These are phyloP conservation scores for Hymenoscyphus albidus DNA, from an alignment of 2,329 filamentous ascomycete species.

Conservation along the genomic window DNA sequence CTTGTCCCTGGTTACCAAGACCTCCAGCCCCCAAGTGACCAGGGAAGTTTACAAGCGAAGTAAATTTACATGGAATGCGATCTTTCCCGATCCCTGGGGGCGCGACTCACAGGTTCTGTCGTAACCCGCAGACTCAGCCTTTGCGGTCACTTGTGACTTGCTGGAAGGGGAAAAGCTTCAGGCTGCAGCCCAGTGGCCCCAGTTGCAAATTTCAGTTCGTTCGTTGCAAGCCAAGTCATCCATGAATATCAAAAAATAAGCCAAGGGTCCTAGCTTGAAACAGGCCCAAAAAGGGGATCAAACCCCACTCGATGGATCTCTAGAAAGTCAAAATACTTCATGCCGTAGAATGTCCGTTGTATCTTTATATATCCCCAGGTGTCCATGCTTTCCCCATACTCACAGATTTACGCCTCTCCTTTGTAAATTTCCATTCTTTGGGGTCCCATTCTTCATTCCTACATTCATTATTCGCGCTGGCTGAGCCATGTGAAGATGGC, in stretches of 20 bases:
- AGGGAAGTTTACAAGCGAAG: too few species aligned
- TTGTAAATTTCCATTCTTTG: not conserved
- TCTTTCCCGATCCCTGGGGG: too few species aligned
- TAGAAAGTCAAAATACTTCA: conserved; percentile 2
- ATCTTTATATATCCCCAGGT: not conserved
- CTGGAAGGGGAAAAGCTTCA: not conserved
- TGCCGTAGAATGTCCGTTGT: not conserved
- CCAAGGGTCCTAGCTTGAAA: conserved; percentile 1
- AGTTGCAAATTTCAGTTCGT: not conserved
- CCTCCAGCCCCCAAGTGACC: too few species aligned
- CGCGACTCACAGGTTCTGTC: too few species aligned
- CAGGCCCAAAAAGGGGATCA: not conserved
- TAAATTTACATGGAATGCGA: too few species aligned
- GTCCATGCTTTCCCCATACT: conserved; percentile 2
- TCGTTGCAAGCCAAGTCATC: not conserved
- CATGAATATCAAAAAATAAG: conserved; percentile 1
- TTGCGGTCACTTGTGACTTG: not conserved
- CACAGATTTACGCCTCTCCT: not conserved
- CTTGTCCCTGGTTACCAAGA: too few species aligned
- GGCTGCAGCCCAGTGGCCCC: not conserved
- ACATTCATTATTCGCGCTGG: not conserved
- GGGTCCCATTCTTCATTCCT: not conserved
- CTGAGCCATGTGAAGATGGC: not conserved
- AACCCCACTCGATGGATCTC: not conserved
- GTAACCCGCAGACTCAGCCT: not conserved